Evolutionary conservation across 2,329 filamentous ascomycete species (phyloP).

Genomic region (Lasiodiplodia theobromae): DNA sequence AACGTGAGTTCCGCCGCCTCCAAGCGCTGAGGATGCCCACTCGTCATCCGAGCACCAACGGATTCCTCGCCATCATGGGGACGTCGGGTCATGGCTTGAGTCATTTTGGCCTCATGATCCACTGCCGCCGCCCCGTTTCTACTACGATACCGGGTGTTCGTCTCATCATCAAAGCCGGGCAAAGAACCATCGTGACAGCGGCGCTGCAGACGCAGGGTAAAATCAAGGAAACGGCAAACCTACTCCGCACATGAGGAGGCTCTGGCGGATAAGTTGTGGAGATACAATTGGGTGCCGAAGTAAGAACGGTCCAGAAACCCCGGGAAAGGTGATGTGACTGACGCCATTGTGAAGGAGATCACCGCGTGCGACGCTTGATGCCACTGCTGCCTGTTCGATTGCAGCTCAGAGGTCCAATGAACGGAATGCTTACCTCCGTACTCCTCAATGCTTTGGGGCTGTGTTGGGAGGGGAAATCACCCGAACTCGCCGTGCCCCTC

Average conservation of each 20-base stretch:
- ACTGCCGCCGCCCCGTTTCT: not conserved
- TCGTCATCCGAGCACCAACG: not conserved
- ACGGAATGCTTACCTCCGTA: conserved; percentile 8
- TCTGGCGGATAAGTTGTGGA: conserved; percentile 6
- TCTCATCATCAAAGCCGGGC: not conserved
- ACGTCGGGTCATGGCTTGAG: conserved; percentile 1
- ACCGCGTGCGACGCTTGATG: not conserved
- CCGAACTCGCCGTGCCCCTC: not conserved
- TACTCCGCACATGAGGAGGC: conserved; percentile 21
- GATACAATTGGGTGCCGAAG: not conserved
- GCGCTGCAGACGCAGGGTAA: not conserved
- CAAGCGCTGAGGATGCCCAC: not conserved
- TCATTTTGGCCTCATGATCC: conserved; percentile 2
- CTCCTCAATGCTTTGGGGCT: not conserved
- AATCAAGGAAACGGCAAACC: conserved; percentile 8
- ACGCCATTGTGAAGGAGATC: conserved; percentile 20
- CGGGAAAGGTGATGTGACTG: conserved; percentile 9
- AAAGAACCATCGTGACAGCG: not conserved
- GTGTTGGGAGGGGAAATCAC: conserved; percentile 1
- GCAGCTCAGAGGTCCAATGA: conserved; percentile 5
- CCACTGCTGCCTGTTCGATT: conserved; percentile 15
- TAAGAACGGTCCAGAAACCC: not conserved
- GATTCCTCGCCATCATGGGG: not conserved
- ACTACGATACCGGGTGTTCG: not conserved
- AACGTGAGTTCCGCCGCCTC: not conserved